These are phyloP conservation scores for Citeromyces matritensis DNA, from an alignment of 805 yeast genomes.

Conservation along the genomic window DNA sequence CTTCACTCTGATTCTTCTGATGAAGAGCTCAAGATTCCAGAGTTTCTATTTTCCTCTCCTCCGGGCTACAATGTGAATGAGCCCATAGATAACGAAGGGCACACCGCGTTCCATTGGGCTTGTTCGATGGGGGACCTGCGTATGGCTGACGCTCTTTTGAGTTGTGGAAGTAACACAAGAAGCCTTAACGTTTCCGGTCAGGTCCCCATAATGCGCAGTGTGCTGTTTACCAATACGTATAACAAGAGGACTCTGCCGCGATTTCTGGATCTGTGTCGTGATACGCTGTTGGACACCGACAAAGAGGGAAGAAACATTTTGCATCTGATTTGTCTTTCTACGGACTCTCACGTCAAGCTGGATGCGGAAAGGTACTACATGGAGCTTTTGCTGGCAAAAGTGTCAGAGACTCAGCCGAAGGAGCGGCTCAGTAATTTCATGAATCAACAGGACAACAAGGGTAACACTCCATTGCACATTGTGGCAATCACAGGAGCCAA, in stretches of 20 bases:
- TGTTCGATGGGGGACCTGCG: conserved; percentile 83
- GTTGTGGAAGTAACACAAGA: conserved; percentile 59
- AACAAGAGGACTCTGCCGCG: conserved; percentile 68
- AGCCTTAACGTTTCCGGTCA: conserved; percentile 59
- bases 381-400: conserved; percentile 58
- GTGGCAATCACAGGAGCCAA: conserved; percentile 28
- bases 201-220: conserved; percentile 75
- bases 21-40: conserved; percentile 32
- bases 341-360: conserved; percentile 48
- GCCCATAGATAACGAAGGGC: conserved; percentile 87
- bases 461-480: conserved; percentile 40
- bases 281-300: conserved; percentile 70
- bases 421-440: conserved; percentile 44
- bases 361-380: conserved; percentile 77
- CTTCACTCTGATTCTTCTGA: conserved; percentile 32
- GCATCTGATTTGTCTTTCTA: conserved; percentile 71
- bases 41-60: conserved; percentile 47
- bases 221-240: conserved; percentile 78
- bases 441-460: conserved; percentile 40
- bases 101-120: conserved; percentile 95
- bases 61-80: conserved; percentile 57
- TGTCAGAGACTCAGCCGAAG: conserved; percentile 47
- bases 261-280: conserved; percentile 60
- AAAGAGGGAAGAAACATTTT: conserved; percentile 59
- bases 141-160: conserved; percentile 60